Base-by-base conservation (phyloP, 345 rosid genomes). In the Gossypium raimondii region DNA sequence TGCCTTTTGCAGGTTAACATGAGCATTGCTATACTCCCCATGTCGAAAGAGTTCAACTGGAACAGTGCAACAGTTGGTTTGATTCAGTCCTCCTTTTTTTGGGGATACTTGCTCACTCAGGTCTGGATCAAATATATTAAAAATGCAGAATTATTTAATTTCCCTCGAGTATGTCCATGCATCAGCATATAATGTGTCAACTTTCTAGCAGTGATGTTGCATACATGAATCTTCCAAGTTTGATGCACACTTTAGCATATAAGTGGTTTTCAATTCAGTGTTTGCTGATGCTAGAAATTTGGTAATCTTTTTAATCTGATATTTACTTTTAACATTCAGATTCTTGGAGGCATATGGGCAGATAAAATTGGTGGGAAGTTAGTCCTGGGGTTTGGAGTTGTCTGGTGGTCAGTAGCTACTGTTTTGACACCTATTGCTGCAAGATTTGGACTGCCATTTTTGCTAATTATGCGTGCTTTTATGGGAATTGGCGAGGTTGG, bases 41-140 rank as follows among this genome's bases (percentile, higher is more conserved):
- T 94, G 98, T 94, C 97, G 51, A 79, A 89, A 84, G 93, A 94
- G 86, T 94, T 82, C 82, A 88, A 85, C 75, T 94, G 98, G 98
- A 92, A 87, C 85, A 92, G 97, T 81, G 90, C 97, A 66, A 94
- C 98, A 2, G 93, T 94, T 81, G 98, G 98, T 79, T 85, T 91
- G 81, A 94, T 92, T 78, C 98, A 94, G 83, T 94, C 98, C 74
- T 94, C 97, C 34, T 92, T 94, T 85, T 94, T 94, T 92, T 89
- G 98, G 98, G 98, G 98, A 41, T 94, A 94, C 77, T 85, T 94
- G 58, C 94, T 91, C 73, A 94, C 98, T 67, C 98, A 92, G 97
- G 98, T 94, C 45, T 64, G 68, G 14, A 53, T 71, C 77, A 34
- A 38, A 16, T 62, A 52, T 3, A 3, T 62, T 25, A 57, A 38